phyloP scores from a whole-genome alignment of 75 land plant species.

The Chamaecyparis obtusa region DNA sequence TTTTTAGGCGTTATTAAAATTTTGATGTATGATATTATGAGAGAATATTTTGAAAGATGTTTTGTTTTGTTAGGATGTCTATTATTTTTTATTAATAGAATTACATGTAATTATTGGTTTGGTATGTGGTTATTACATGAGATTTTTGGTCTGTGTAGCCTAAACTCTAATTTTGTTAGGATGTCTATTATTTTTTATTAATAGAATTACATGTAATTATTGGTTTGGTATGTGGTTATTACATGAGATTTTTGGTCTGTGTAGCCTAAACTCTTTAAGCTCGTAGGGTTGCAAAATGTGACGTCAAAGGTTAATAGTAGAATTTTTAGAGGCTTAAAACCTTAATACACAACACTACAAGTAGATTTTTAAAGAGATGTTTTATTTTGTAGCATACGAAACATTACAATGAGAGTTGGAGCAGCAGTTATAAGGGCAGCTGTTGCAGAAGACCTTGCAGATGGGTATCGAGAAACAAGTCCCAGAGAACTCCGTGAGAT shows the following conservation, averaged over 20 bases:
- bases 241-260: neutral
- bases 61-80: neutral
- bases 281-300: neutral
- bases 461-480: slow-evolving; percentile 72
- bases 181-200: neutral
- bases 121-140: neutral
- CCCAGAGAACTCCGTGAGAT: slow-evolving; percentile 68
- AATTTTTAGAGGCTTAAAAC: neutral
- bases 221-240: neutral
- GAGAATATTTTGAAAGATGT: neutral
- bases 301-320: neutral
- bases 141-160: neutral
- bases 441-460: slow-evolving; percentile 77
- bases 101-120: neutral
- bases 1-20: neutral
- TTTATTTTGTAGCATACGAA: slow-evolving; percentile 60
- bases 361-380: neutral
- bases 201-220: neutral
- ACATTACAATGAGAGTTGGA: slow-evolving; percentile 82
- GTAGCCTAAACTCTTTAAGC: neutral
- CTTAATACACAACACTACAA: neutral
- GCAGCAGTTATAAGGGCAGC: slow-evolving; percentile 84
- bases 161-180: neutral
- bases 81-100: neutral
- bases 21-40: neutral